Percentiles rank a stretch among this genome's conserved stretches.
phyloP scores from a whole-genome alignment of 169 alveolate species.

The Plasmodium sp. region DNA sequence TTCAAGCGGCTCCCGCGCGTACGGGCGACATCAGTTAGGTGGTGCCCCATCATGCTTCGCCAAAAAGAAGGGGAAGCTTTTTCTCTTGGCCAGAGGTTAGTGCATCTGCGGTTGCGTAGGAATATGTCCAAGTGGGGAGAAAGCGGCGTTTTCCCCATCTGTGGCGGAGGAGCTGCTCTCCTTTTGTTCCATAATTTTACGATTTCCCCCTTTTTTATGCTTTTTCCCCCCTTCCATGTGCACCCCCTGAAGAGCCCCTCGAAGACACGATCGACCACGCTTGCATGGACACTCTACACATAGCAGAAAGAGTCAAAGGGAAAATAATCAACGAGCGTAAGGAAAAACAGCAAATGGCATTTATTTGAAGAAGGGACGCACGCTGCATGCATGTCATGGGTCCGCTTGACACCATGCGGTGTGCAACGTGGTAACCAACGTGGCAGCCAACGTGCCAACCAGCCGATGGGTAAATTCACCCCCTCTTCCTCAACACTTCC shows the following conservation, averaged over 20 bases:
- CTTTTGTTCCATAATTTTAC: neutral
- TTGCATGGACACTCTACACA: neutral
- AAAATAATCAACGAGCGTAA: slow-evolving; percentile 44
- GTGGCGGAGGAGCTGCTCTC: neutral
- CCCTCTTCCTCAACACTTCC: neutral
- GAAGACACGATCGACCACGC: neutral
- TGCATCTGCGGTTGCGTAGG: neutral
- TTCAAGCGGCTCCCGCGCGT: neutral
- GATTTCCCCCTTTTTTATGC: neutral
- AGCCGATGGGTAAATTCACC: neutral
- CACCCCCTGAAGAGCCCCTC: slow-evolving; percentile 10
- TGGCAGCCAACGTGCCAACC: neutral
- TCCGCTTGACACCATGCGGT: neutral
- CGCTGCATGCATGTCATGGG: neutral
- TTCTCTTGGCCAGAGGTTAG: slow-evolving; percentile 28
- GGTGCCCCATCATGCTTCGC: neutral
- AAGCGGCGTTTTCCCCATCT: neutral
- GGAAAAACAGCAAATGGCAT: neutral
- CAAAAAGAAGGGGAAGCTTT: slow-evolving; percentile 5
- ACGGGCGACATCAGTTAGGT: neutral
- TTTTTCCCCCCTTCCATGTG: neutral
- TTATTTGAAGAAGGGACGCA: neutral
- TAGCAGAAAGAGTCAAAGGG: slow-evolving; percentile 33
- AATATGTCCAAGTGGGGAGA: neutral
- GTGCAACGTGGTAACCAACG: no score